These are phyloP conservation scores for Phalaenopsis aphrodite DNA, from an alignment of 106 monocot genomes.

Conservation along the genomic window DNA sequence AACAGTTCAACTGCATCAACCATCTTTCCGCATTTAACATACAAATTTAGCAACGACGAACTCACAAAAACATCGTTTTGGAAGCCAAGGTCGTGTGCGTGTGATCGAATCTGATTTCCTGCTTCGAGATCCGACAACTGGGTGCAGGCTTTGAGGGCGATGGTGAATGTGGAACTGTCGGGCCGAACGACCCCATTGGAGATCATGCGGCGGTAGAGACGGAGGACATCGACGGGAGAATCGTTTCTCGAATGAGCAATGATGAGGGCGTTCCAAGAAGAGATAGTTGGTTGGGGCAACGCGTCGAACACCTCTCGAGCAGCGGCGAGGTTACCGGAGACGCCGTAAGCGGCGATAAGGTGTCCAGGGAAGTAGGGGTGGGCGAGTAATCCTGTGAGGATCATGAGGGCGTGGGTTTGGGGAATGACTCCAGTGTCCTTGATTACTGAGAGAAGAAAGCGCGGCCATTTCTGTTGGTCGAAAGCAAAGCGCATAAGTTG, in stretches of 20 bases:
- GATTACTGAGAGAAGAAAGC: conserved; percentile 32
- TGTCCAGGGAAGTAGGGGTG: conserved; percentile 17
- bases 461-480: neutral
- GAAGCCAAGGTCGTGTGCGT: conserved; percentile 27
- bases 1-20: conserved; percentile 42
- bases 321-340: conserved; percentile 21
- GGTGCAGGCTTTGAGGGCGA: conserved; percentile 51
- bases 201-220: conserved; percentile 27
- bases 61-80: conserved; percentile 51
- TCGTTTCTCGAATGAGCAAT: conserved; percentile 27
- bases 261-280: conserved; percentile 48
- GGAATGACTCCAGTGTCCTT: conserved; percentile 20
- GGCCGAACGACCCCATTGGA: conserved; percentile 7
- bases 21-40: conserved; percentile 55
- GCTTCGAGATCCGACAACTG: conserved; percentile 27
- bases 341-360: conserved; percentile 58
- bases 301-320: conserved; percentile 28
- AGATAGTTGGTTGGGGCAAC: conserved; percentile 14
- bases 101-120: conserved; percentile 23
- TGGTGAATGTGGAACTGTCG: conserved; percentile 61
- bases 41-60: conserved; percentile 64
- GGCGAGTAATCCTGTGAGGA: conserved; percentile 27
- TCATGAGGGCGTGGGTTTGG: conserved; percentile 40
- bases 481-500: neutral
- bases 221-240: conserved; percentile 22